These are phyloP conservation scores for Phialophora tarda DNA, from an alignment of 2,329 filamentous ascomycete genomes.

Conservation along the genomic window DNA sequence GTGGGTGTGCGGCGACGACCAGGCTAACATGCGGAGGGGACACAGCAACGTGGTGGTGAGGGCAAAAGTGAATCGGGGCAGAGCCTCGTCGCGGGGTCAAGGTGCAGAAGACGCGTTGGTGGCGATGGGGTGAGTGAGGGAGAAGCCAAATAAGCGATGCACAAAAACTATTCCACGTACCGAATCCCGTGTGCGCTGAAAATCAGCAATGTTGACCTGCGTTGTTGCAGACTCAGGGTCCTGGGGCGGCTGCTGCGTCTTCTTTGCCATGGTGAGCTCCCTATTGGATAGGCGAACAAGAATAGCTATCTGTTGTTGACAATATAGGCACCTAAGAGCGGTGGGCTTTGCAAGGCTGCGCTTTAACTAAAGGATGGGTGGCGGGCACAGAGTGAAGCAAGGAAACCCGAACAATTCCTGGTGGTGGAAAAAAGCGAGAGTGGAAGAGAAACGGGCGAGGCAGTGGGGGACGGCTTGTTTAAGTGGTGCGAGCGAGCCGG, in stretches of 20 bases:
- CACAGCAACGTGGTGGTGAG: slow-evolving; percentile 21
- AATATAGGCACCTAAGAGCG: slow-evolving; percentile 15
- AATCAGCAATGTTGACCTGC: slow-evolving; percentile 69
- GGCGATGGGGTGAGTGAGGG: slow-evolving; percentile 25
- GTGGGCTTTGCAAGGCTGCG: slow-evolving; percentile 21
- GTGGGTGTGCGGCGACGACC: not conserved
- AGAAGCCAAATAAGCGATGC: slow-evolving; percentile 6
- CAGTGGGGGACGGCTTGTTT: slow-evolving; percentile 45
- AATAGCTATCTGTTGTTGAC: not conserved
- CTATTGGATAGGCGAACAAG: not conserved
- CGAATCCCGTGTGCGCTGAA: slow-evolving; percentile 78
- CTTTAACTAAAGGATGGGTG: slow-evolving; percentile 50
- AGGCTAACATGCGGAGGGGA: slow-evolving; percentile 14
- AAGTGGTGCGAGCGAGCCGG: slow-evolving; percentile 35
- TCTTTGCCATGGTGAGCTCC: slow-evolving; percentile 37
- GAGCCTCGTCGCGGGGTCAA: slow-evolving; percentile 32
- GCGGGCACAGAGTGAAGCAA: slow-evolving; percentile 21
- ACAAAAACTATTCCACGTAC: slow-evolving; percentile 61
- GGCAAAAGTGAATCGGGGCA: slow-evolving; percentile 5
- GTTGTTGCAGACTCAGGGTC: slow-evolving; percentile 42
- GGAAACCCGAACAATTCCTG: slow-evolving; percentile 19
- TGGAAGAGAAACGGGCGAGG: slow-evolving; percentile 37
- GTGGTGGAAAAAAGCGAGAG: slow-evolving; percentile 16
- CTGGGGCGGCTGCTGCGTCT: slow-evolving; percentile 31
- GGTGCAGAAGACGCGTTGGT: slow-evolving; percentile 20